Base-by-base conservation (phyloP, 352 stramenopile genomes). In the Phytophthora tentaculata region DNA sequence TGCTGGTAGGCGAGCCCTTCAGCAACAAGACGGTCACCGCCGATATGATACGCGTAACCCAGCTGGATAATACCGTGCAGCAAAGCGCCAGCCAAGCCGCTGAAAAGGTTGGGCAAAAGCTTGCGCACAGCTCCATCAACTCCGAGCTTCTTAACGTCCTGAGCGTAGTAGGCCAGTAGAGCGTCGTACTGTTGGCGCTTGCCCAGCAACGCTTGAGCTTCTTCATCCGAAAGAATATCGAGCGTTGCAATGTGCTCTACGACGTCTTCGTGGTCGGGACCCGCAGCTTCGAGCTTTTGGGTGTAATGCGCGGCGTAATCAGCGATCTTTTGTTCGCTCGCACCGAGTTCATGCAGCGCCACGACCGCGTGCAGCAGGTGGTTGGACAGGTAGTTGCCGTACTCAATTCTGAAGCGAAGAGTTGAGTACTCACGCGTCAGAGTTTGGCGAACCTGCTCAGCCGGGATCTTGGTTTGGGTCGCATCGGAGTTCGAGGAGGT, bases 51-150 rank as follows among this genome's bases (percentile, higher is more conserved):
- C 10, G 76, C 37, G 43, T 81, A 83, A 6, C 76, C 76, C 19
- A 83, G 35, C 26, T 83, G 76, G 64, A 83, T 81, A 50, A 83
- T 64, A n/a, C 61, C 69, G 47, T 83, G 76, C 43, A 83, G 51
- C 53, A 83, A 50, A 49, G 76, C 74, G 12, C 76, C 76, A 10
- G 69, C 69, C 29, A 83, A 52, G 3, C 73, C 76, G 3, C 58
- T 69, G 20, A 73, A 63, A 6, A 83, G 54, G 10, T 53, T n/a
- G 5, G 76, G 70, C 22, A 83, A 26, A 41, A 73, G 64, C 35
- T 79, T 76, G 47, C 53, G n/a, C 14, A 83, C 60, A 1, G 73
- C 61, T 19, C 51, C 73, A 19, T 83, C 76, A 19, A 70, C 41
- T 13, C 69, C 73, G 0, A 73, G 45, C 17, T 63, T 59, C 49